Evolutionary conservation across 2,329 filamentous ascomycete species (phyloP).

Genomic region (Escovopsis sp.): DNA sequence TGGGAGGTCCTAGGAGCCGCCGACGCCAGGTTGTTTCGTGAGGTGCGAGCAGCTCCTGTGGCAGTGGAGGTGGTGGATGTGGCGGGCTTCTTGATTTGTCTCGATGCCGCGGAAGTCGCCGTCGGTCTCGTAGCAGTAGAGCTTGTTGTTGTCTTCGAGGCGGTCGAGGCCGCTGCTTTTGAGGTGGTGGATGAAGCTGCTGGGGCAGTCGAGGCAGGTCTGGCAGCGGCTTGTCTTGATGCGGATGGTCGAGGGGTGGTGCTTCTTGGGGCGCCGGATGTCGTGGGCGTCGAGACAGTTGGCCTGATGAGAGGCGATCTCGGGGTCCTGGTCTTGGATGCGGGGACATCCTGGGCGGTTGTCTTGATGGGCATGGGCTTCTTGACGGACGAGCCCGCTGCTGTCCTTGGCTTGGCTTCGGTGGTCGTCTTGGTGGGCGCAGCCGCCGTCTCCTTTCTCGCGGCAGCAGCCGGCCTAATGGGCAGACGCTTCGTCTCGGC

Average conservation of each 20-base stretch:
- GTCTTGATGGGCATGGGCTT: slow-evolving; percentile 30
- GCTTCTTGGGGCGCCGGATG: slow-evolving; percentile 50
- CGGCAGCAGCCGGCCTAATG: slow-evolving; percentile 15
- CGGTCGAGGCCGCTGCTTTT: too few species aligned
- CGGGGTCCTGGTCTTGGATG: slow-evolving; percentile 40
- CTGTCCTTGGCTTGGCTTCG: slow-evolving; percentile 15
- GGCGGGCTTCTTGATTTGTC: slow-evolving; percentile 28
- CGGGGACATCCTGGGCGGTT: slow-evolving; percentile 24
- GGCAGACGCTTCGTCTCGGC: slow-evolving; percentile 11
- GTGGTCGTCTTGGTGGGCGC: slow-evolving; percentile 14
- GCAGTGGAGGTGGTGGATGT: slow-evolving; percentile 13
- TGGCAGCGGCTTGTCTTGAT: slow-evolving; percentile 18
- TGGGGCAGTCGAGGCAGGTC: slow-evolving; percentile 12
- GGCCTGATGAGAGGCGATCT: slow-evolving; percentile 57
- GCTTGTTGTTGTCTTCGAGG: too few species aligned
- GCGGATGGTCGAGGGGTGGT: slow-evolving; percentile 10
- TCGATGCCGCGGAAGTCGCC: slow-evolving; percentile 8
- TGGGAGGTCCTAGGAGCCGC: slow-evolving; percentile 37
- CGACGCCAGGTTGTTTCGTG: slow-evolving; percentile 39
- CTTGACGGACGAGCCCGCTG: slow-evolving; percentile 21
- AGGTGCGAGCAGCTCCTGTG: slow-evolving; percentile 20
- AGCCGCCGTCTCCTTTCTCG: slow-evolving; percentile 21
- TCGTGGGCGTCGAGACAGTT: slow-evolving; percentile 52
- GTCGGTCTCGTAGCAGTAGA: too few species aligned
- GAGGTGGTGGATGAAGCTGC: slow-evolving; percentile 21